Evolutionary conservation across 2,329 filamentous ascomycete genomes (phyloP).

Genomic region (Epichloe hybrida): DNA sequence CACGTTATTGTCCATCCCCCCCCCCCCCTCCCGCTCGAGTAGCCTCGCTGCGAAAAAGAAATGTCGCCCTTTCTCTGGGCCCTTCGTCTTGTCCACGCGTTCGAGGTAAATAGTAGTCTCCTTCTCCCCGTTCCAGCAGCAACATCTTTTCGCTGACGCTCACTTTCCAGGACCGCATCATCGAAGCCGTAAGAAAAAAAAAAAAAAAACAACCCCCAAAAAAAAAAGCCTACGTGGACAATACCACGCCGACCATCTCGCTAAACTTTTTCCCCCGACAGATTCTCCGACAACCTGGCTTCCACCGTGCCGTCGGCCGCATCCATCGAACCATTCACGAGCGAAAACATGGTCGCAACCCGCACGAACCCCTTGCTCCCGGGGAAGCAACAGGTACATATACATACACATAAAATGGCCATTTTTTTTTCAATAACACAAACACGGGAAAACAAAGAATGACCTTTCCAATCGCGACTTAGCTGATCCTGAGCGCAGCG

Average conservation of each 20-base stretch:
- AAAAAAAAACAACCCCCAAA: neutral
- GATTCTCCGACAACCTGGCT: conserved; percentile 37
- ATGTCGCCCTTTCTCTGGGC: conserved; percentile 22
- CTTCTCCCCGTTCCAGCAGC: too few species aligned
- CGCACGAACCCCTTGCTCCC: conserved; percentile 34
- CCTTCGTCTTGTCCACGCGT: conserved; percentile 20
- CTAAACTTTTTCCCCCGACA: conserved; percentile 10
- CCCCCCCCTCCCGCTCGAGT: too few species aligned
- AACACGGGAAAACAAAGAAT: conserved; percentile 4
- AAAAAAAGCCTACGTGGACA: neutral
- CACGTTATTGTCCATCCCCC: too few species aligned
- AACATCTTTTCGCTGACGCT: conserved; percentile 4
- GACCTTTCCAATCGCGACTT: neutral
- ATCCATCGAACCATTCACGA: conserved; percentile 39
- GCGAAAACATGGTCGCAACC: conserved; percentile 32
- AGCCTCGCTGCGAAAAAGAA: conserved; percentile 6
- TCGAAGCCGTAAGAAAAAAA: conserved; percentile 15
- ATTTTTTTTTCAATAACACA: too few species aligned
- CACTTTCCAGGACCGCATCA: conserved; percentile 18
- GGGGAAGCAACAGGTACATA: conserved; percentile 36
- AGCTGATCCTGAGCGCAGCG: conserved; percentile 20
- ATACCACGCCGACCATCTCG: neutral
- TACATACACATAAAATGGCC: too few species aligned
- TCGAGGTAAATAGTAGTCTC: conserved; percentile 15
- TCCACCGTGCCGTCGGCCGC: conserved; percentile 38